Percentiles rank a stretch among this genome's conserved stretches.
Conservation (phyloP, 768 basidiomycete genomes). For the Lenzites betulinus region DNA sequence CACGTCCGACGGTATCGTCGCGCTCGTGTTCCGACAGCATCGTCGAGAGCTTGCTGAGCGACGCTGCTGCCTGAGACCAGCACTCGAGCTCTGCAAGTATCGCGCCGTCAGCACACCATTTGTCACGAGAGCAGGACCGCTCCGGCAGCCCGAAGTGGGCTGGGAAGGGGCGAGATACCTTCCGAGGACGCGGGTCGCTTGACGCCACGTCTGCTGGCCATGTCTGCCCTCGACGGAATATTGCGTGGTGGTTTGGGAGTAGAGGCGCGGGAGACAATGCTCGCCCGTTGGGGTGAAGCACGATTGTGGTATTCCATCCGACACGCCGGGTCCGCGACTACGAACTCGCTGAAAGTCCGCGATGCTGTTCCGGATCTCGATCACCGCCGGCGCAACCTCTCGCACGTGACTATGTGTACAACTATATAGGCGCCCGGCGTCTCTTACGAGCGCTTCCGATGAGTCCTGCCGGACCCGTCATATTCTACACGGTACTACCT, state of each 20-base stretch:
- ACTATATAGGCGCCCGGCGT: neutral
- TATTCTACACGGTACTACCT: too few relatives aligned
- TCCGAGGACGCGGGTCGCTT: constrained; percentile 73
- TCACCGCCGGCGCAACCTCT: constrained; percentile 2
- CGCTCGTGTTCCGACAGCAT: constrained; percentile 53
- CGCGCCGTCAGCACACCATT: constrained; percentile 17
- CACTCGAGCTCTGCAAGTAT: constrained; percentile 62
- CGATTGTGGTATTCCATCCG: constrained; percentile 19
- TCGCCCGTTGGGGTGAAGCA: constrained; percentile 9
- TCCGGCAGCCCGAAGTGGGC: neutral
- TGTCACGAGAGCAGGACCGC: constrained; percentile 3
- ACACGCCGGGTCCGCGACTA: constrained; percentile 24
- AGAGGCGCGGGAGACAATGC: constrained; percentile 3
- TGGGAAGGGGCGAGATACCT: constrained; percentile 49
- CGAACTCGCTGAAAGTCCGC: constrained; percentile 17
- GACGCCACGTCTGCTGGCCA: constrained; percentile 69
- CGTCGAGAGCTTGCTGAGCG: constrained; percentile 55
- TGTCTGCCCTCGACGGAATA: constrained; percentile 27
- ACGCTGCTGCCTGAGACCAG: constrained; percentile 70
- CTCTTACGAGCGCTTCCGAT: neutral
- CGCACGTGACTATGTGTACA: constrained; percentile 6
- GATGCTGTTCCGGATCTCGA: constrained; percentile 18
- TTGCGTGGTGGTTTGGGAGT: constrained; percentile 10
- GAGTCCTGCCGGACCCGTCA: too few relatives aligned
- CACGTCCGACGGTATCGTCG: constrained; percentile 64